A percentile compares a stretch with the other conserved stretches of the same genome.
Evolutionary conservation across 2,329 filamentous ascomycete genomes (phyloP).

Genomic region (Alternaria arbusti): DNA sequence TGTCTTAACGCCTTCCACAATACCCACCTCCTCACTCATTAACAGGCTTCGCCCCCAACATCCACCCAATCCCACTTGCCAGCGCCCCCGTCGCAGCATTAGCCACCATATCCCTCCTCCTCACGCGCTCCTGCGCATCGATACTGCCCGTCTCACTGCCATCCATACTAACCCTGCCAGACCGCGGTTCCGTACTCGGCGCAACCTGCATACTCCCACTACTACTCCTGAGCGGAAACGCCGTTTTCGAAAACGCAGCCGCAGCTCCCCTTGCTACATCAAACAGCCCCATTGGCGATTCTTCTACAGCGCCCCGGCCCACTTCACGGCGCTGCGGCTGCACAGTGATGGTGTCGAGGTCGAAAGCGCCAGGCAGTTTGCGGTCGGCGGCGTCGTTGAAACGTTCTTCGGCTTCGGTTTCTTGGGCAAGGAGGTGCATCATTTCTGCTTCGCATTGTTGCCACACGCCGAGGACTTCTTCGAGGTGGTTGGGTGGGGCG

Average conservation of each 20-base stretch:
- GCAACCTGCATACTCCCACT: slow-evolving; percentile 24
- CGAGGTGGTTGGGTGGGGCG: slow-evolving; percentile 71
- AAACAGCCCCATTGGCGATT: slow-evolving; percentile 61
- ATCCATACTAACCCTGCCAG: slow-evolving; percentile 35
- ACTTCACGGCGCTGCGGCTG: slow-evolving; percentile 51
- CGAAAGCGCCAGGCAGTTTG: slow-evolving; percentile 57
- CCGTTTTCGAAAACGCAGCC: slow-evolving; percentile 54
- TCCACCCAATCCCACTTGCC: slow-evolving; percentile 69
- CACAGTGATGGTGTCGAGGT: slow-evolving; percentile 36
- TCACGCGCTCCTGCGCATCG: slow-evolving; percentile 51
- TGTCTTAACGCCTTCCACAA: too few species aligned
- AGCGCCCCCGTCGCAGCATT: slow-evolving; percentile 68
- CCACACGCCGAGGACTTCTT: slow-evolving; percentile 77
- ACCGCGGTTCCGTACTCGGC: slow-evolving; percentile 8
- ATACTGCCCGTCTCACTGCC: slow-evolving; percentile 49
- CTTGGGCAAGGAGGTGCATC: slow-evolving; percentile 68
- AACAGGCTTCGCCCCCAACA: slow-evolving; percentile 57
- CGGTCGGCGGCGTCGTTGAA: slow-evolving; percentile 72
- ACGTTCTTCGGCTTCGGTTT: slow-evolving; percentile 71
- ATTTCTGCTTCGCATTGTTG: slow-evolving; percentile 80
- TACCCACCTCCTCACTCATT: slow-evolving; percentile 12
- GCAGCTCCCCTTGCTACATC: slow-evolving; percentile 59
- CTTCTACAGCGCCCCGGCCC: slow-evolving; percentile 52
- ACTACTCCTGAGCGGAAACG: slow-evolving; percentile 52
- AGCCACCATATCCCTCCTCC: slow-evolving; percentile 76